A percentile compares a stretch with the other conserved stretches of the same genome.
These are phyloP conservation scores for Endoconidiophora polonica DNA, from an alignment of 2,329 filamentous ascomycete genomes.

Conservation along the genomic window DNA sequence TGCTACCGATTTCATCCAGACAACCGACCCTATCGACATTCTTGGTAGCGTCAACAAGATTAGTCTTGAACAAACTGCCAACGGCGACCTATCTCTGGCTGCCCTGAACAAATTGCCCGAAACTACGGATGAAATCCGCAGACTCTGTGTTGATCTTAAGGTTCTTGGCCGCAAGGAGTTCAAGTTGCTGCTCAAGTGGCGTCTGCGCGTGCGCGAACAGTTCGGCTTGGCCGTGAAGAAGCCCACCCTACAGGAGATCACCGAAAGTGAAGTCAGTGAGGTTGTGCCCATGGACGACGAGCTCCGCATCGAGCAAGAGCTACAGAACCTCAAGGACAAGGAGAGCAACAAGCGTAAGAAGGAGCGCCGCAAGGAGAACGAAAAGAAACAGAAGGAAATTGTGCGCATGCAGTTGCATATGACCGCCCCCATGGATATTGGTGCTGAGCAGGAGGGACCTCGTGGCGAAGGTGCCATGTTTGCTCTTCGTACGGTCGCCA, in stretches of 20 bases:
- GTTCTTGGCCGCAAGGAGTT: constrained; percentile 91
- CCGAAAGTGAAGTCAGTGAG: constrained; percentile 55
- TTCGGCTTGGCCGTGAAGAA: constrained; percentile 78
- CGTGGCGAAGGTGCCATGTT: constrained; percentile 75
- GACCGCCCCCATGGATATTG: constrained; percentile 89
- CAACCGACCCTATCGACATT: constrained; percentile 80
- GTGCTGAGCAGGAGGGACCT: constrained; percentile 70
- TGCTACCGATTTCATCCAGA: constrained; percentile 88
- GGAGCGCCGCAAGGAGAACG: constrained; percentile 74
- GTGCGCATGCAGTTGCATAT: constrained; percentile 96
- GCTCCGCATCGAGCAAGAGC: constrained; percentile 70
- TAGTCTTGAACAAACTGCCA: constrained; percentile 61
- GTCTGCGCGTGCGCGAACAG: constrained; percentile 72
- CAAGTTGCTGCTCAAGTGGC: constrained; percentile 75
- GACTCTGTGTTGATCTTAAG: constrained; percentile 69
- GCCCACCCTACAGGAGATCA: constrained; percentile 29
- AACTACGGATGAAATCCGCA: constrained; percentile 66
- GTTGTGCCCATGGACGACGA: constrained; percentile 91
- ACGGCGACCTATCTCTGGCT: constrained; percentile 71
- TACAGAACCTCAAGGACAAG: constrained; percentile 67
- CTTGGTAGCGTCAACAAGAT: constrained; percentile 73
- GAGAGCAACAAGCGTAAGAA: constrained; percentile 64
- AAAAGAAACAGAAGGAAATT: constrained; percentile 85
- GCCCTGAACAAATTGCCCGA: constrained; percentile 74
- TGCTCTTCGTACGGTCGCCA: constrained; percentile 64